phyloP scores from a whole-genome alignment of 495 filamentous ascomycete species.

The Penicillium desertorum region DNA sequence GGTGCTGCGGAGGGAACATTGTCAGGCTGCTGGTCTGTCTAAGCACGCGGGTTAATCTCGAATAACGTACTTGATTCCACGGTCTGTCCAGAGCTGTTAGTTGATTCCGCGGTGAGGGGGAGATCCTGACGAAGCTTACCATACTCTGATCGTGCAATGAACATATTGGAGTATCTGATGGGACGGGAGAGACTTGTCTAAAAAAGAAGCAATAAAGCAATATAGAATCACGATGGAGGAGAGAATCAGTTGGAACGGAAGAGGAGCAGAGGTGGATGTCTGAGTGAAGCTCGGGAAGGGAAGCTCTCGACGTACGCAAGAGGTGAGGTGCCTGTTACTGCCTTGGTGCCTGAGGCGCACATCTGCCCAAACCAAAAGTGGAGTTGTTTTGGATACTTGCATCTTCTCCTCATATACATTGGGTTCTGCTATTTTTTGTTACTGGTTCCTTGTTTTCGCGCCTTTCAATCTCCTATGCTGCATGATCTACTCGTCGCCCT shows the following conservation, averaged over 20 bases:
- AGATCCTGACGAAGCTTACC: constrained; percentile 58
- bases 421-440: constrained; percentile 1
- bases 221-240: constrained; percentile 14
- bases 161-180: constrained; percentile 66
- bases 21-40: constrained; percentile 28
- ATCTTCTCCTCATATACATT: constrained; percentile 7
- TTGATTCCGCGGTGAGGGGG: constrained; percentile 30
- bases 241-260: constrained; percentile 18
- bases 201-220: constrained; percentile 5
- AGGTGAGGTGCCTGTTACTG: constrained; percentile 39
- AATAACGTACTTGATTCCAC: constrained; percentile 89
- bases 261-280: constrained; percentile 30
- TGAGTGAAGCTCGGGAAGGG: constrained; percentile 38
- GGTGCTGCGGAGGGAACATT: constrained; percentile 63
- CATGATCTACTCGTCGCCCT: constrained; percentile 24
- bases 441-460: neutral
- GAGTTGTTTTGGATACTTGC: constrained; percentile 23
- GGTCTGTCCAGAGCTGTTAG: constrained; percentile 62
- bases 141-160: constrained; percentile 99
- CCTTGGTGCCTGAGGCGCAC: constrained; percentile 28
- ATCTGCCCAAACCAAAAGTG: constrained; percentile 21
- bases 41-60: neutral
- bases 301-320: constrained; percentile 44
- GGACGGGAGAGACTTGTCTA: constrained; percentile 9
- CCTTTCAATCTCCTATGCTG: constrained; percentile 15